Percentiles rank a stretch among this genome's conserved stretches.
Conservation (phyloP, 257 asterid species). For the Solanum pinnatisectum region DNA sequence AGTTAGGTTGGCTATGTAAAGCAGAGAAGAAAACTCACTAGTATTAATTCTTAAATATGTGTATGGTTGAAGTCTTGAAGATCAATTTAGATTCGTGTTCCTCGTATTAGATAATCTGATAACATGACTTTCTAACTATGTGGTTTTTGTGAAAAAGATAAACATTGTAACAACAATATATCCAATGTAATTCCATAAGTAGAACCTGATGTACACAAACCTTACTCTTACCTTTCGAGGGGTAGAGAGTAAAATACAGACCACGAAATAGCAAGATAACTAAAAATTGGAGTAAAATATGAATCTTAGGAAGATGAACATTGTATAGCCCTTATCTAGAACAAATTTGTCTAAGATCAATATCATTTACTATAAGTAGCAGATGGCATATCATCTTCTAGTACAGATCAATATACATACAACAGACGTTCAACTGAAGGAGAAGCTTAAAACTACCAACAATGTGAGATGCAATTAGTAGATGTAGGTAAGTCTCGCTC, state of each 20-base stretch:
- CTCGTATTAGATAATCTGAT: no score
- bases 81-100: no score
- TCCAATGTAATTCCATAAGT: not conserved
- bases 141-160: no score
- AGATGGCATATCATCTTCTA: not conserved
- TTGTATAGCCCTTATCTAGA: no score
- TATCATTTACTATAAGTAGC: no score
- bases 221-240: not conserved
- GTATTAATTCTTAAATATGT: no score
- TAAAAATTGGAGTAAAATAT: not conserved
- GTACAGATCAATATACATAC: not conserved
- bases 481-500: not conserved
- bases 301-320: not conserved
- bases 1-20: no score
- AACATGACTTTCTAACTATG: no score
- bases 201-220: not conserved
- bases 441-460: not conserved
- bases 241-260: not conserved
- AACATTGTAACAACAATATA: no score
- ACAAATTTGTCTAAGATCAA: no score
- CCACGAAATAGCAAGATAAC: not conserved
- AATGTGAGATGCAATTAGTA: not conserved
- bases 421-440: not conserved
- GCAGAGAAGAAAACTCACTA: no score
- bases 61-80: no score